Evolutionary conservation across 1,284 basidiomycete species (phyloP).

Genomic region (Apiotrichum porosum): DNA sequence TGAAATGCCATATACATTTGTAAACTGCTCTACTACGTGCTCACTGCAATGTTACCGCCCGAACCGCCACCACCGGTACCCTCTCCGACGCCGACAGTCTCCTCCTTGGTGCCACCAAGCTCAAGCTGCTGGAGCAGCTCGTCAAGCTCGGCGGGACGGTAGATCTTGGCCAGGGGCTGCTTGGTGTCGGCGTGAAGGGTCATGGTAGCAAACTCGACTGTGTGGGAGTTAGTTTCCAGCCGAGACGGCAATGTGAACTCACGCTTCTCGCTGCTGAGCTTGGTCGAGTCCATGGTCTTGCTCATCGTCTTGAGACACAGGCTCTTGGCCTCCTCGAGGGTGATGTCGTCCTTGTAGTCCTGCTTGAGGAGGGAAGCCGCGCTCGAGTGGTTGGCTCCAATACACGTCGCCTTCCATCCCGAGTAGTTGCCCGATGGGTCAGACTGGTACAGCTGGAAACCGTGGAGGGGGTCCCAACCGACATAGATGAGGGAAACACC

Average conservation of each 20-base stretch:
- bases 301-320: constrained; percentile 92
- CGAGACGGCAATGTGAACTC: too few species aligned
- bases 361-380: constrained; percentile 74
- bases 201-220: constrained; percentile 94
- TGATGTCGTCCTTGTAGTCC: constrained; percentile 95
- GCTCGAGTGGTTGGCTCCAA: constrained; percentile 86
- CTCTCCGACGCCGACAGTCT: constrained; percentile 42
- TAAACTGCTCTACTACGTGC: constrained; percentile 25
- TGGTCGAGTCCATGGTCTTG: constrained; percentile 99
- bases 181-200: constrained; percentile 73
- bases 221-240: too few species aligned
- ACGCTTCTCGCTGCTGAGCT: constrained; percentile 91
- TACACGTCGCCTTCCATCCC: constrained; percentile 98
- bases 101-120: constrained; percentile 76
- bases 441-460: constrained; percentile 97
- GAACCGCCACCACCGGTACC: constrained; percentile 47
- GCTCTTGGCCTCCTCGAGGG: constrained; percentile 83
- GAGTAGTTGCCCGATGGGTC: constrained; percentile 98
- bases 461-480: constrained; percentile 91
- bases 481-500: constrained; percentile 96
- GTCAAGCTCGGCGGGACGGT: constrained; percentile 85
- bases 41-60: constrained; percentile 43
- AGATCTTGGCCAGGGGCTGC: constrained; percentile 86
- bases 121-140: constrained; percentile 75
- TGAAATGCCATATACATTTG: constrained; percentile 1